Conservation (phyloP, 2,329 filamentous ascomycete genomes). For the Colletotrichum spaethianum region DNA sequence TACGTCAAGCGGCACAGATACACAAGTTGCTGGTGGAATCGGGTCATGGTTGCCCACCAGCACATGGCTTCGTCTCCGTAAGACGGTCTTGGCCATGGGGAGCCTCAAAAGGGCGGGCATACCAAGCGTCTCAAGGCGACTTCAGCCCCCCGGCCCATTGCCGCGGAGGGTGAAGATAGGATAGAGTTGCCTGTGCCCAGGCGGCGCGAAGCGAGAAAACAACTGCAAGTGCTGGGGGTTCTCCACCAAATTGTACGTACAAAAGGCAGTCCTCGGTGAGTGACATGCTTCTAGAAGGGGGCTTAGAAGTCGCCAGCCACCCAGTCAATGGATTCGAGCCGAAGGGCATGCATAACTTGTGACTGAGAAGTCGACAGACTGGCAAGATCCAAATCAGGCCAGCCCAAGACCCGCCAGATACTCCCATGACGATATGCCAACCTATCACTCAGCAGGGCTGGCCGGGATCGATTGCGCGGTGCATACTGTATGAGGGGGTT, state of each 20-base stretch:
- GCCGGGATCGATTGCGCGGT: slow-evolving; percentile 30
- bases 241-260: slow-evolving; percentile 28
- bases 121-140: slow-evolving; percentile 5
- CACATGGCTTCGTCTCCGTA: slow-evolving; percentile 41
- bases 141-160: slow-evolving; percentile 12
- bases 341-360: slow-evolving; percentile 29
- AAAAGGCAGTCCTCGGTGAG: slow-evolving; percentile 35
- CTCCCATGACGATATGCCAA: slow-evolving; percentile 31
- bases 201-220: slow-evolving; percentile 38
- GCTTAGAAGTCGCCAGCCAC: slow-evolving; percentile 41
- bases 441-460: slow-evolving; percentile 40
- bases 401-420: slow-evolving; percentile 35
- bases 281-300: slow-evolving; percentile 38
- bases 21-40: slow-evolving; percentile 30
- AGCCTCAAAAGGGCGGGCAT: slow-evolving; percentile 37
- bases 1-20: slow-evolving; percentile 41
- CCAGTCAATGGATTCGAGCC: slow-evolving; percentile 29
- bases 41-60: slow-evolving; percentile 37
- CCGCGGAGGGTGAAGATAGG: slow-evolving; percentile 29
- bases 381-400: slow-evolving; percentile 20
- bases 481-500: slow-evolving; percentile 23
- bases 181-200: slow-evolving; percentile 33
- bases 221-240: slow-evolving; percentile 35
- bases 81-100: slow-evolving; percentile 35
- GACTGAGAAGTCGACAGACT: slow-evolving; percentile 17